Evolutionary conservation across 2,329 filamentous ascomycete species (phyloP), one percentile per base, ranked within the genome.

Genomic region (Colletotrichum costaricense): DNA sequence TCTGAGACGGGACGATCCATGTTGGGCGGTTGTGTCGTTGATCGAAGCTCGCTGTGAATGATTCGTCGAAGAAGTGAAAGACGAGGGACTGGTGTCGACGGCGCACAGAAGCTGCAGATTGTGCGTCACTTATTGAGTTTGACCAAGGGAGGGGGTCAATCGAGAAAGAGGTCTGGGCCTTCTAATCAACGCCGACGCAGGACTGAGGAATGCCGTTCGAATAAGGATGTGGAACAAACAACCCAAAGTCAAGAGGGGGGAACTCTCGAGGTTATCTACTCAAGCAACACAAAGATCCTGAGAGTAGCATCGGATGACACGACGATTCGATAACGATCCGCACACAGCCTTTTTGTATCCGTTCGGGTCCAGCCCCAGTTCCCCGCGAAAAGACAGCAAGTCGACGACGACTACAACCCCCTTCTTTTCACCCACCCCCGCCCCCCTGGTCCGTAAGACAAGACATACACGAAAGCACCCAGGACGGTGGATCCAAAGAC

Each of bases 1-100:
- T 75, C 74, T 19, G 63, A 67, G 49, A 16, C 33, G n/a, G 68
- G 60, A 19, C 54, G 70, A 24, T 49, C 49, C 70, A 73, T 73
- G 54, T 19, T 66, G 56, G 26, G 5, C 5, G 22, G 6, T 19
- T 16, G 42, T 16, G 28, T 11, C 55, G 42, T 30, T 33, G 35
- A 33, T 19, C 8, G 62, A 14, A 14, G 35, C 11, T 6, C 14
- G 65, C n/a, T 19, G 28, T 19, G 42, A 28, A 24, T 24, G n/a
- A 11, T 7, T 49, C 33, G 60, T 28, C 14, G 9, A 54, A 24
- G 1, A 30, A 11, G n/a, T 24, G 28, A 12, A 59, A 38, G 42
- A 9, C 33, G 12, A 30, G 30, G 46, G 54, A 56, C 12, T 30
- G 22, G 46, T 35, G 22, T 56, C 26, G 42, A 58, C 54, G 22